Evolutionary conservation across 768 basidiomycete genomes (phyloP).

Genomic region (Agrocybe pediades): DNA sequence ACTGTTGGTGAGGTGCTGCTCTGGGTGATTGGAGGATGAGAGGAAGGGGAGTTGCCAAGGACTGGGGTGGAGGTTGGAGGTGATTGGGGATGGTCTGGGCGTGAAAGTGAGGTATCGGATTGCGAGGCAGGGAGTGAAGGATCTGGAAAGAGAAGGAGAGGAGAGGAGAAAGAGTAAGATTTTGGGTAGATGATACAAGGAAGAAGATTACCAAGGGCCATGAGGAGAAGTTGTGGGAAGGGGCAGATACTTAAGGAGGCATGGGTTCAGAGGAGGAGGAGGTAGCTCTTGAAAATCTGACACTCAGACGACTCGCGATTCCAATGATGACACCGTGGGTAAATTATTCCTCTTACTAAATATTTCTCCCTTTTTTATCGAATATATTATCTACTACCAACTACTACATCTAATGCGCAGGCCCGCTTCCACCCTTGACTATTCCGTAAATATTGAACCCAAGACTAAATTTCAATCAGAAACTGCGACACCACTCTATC

Average conservation of each 20-base stretch:
- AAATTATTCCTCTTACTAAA: constrained; percentile 25
- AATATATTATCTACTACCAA: not conserved
- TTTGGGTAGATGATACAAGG: not conserved
- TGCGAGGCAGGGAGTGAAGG: constrained; percentile 15
- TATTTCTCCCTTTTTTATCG: not conserved
- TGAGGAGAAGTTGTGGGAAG: not conserved
- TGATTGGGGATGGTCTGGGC: constrained; percentile 14
- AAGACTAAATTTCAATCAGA: constrained; percentile 47
- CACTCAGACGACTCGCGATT: constrained; percentile 8
- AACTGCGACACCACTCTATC: not conserved
- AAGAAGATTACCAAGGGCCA: constrained; percentile 20
- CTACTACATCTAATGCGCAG: constrained; percentile 18
- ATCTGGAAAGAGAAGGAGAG: constrained; percentile 10
- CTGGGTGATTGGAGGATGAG: constrained; percentile 5
- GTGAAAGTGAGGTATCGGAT: constrained; percentile 18
- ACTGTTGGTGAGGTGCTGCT: constrained; percentile 15
- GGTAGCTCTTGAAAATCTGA: constrained; percentile 19
- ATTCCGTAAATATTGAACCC: constrained; percentile 79
- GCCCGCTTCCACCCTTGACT: constrained; percentile 28
- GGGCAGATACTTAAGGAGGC: constrained; percentile 11
- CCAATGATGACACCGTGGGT: constrained; percentile 38
- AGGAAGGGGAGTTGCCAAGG: not conserved
- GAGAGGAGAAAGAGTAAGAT: not conserved
- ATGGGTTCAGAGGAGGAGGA: constrained; percentile 15
- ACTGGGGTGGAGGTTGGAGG: constrained; percentile 5